These are phyloP conservation scores for Pichia kluyveri DNA, from an alignment of 805 yeast genomes.

Conservation along the genomic window DNA sequence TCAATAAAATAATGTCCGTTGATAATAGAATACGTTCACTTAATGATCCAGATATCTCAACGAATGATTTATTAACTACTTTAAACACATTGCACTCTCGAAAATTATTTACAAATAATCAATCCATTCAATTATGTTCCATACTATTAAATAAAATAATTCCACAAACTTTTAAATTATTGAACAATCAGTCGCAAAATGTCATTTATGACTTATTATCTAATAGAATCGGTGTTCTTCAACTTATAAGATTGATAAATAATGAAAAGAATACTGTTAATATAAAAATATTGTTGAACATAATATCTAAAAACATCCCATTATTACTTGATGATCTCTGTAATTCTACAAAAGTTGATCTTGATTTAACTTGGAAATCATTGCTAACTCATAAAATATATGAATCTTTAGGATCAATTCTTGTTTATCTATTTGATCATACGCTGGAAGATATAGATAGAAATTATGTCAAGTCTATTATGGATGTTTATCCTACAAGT, in stretches of 20 bases:
- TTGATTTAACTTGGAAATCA: slow-evolving; percentile 1
- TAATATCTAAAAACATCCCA: not conserved
- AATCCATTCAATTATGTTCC: slow-evolving; percentile 9
- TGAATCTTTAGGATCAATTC: slow-evolving; percentile 7
- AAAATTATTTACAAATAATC: slow-evolving; percentile 3
- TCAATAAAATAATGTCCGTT: not conserved
- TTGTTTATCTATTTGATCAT: slow-evolving; percentile 3
- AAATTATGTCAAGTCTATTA: not conserved
- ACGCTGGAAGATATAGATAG: not conserved
- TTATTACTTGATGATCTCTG: not conserved
- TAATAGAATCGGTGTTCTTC: slow-evolving; percentile 15
- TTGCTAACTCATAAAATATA: slow-evolving; percentile 11
- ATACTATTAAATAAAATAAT: slow-evolving; percentile 11
- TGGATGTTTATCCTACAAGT: not conserved
- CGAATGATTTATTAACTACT: not conserved
- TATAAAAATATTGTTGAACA: slow-evolving; percentile 1
- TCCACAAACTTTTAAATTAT: slow-evolving; percentile 15
- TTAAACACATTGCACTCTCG: slow-evolving; percentile 2
- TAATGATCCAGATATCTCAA: not conserved
- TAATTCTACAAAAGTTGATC: not conserved
- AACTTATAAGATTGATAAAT: slow-evolving; percentile 1
- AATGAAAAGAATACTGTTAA: slow-evolving; percentile 6
- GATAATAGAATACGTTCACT: not conserved
- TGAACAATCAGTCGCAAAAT: slow-evolving; percentile 3
- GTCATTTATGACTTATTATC: slow-evolving; percentile 8